Percentiles rank a stretch among this genome's conserved stretches.
These are phyloP conservation scores for Cantharellus cinnabarinus DNA, from an alignment of 768 basidiomycete species.

Conservation along the genomic window DNA sequence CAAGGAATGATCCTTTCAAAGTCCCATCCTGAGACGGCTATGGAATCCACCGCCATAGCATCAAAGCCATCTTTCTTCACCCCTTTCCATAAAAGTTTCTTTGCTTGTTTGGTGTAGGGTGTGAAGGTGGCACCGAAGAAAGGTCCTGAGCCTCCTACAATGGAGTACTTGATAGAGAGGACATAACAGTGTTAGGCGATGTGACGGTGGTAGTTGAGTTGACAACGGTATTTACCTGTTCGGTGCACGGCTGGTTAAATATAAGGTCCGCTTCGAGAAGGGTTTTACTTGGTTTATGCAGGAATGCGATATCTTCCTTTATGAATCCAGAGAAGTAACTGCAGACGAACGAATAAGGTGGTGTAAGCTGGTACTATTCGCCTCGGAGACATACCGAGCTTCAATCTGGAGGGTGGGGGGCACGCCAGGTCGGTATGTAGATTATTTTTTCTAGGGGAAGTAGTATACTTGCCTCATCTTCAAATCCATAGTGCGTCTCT, in stretches of 20 bases:
- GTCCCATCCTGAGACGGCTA: constrained; percentile 15
- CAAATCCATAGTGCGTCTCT: constrained; percentile 20
- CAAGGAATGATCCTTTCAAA: constrained; percentile 10
- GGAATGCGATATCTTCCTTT: constrained; percentile 24
- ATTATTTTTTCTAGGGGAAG: background rate
- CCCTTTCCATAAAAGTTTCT: background rate
- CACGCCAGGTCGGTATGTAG: background rate
- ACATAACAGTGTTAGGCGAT: background rate
- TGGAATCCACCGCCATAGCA: constrained; percentile 8
- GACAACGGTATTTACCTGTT: constrained; percentile 15
- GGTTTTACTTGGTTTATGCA: constrained; percentile 21
- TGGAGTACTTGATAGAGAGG: constrained; percentile 1
- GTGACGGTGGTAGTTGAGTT: background rate
- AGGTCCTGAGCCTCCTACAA: background rate
- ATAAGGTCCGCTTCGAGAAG: constrained; percentile 25
- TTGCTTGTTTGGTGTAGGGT: background rate
- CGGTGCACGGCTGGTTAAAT: constrained; percentile 24
- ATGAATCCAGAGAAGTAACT: constrained; percentile 16
- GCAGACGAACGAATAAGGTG: constrained; percentile 6
- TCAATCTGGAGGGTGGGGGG: background rate
- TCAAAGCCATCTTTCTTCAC: too few relatives aligned
- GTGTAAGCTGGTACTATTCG: background rate
- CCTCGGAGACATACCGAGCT: background rate
- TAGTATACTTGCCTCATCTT: constrained; percentile 17
- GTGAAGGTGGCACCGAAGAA: background rate